Evolutionary conservation across 192 early-diverging fungal species (phyloP).

Genomic region (Linnemannia zychae): DNA sequence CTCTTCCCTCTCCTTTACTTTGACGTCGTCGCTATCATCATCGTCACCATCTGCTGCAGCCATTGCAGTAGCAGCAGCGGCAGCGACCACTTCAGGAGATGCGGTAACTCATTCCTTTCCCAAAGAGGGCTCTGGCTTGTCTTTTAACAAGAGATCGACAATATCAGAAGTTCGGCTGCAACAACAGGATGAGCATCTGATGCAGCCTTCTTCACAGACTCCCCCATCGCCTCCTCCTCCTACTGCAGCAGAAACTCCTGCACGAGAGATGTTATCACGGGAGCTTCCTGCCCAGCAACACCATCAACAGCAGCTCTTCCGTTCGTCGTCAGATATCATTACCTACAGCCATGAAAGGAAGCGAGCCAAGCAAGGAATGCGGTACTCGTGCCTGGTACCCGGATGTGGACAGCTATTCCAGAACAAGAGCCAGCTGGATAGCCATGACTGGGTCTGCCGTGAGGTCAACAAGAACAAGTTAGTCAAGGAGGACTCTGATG

Average conservation of each 20-base stretch:
- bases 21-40: not conserved
- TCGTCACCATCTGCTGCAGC: not conserved
- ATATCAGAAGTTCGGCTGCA: not conserved
- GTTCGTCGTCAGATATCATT: not conserved
- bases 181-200: not conserved
- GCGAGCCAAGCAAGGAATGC: not conserved
- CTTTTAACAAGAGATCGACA: not conserved
- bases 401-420: not conserved
- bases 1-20: not conserved
- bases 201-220: not conserved
- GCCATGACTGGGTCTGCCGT: not conserved
- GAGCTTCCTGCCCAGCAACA: not conserved
- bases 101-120: not conserved
- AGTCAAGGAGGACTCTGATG: not conserved
- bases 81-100: not conserved
- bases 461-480: conserved; percentile 1
- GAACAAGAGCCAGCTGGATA: not conserved
- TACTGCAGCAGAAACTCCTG: not conserved
- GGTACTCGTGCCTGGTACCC: not conserved
- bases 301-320: not conserved
- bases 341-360: not conserved
- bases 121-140: not conserved
- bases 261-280: not conserved
- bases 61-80: not conserved
- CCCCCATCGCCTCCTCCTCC: not conserved